Evolutionary conservation across 768 basidiomycete genomes (phyloP).

Genomic region (Mrakia blollopis): DNA sequence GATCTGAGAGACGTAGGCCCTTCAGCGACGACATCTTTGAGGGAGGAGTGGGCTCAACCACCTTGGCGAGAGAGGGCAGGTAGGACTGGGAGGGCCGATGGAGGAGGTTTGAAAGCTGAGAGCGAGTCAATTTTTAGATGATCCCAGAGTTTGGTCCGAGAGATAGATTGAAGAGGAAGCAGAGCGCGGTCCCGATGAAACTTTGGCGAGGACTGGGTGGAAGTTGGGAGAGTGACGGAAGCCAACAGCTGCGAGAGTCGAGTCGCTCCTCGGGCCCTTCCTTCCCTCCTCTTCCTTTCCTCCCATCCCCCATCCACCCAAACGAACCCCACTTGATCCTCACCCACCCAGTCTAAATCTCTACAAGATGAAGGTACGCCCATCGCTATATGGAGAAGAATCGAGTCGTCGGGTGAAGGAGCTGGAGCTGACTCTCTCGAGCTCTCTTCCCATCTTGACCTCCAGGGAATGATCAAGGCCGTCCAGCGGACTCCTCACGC

Average conservation of each 20-base stretch:
- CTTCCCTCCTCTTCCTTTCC: neutral
- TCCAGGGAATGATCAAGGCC: slow-evolving; percentile 21
- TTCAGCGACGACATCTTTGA: too few relatives aligned
- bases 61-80: neutral
- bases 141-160: too few relatives aligned
- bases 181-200: too few relatives aligned
- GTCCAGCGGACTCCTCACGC: slow-evolving; percentile 75
- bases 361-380: neutral
- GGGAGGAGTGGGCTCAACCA: neutral
- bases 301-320: neutral
- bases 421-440: neutral
- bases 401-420: neutral
- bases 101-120: too few relatives aligned
- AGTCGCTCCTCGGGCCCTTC: neutral
- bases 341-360: neutral
- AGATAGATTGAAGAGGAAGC: too few relatives aligned
- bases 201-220: neutral
- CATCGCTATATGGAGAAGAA: neutral
- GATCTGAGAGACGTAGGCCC: neutral
- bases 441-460: neutral
- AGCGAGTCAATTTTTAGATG: too few relatives aligned
- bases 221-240: neutral
- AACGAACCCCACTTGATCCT: neutral
- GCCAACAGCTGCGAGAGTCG: neutral
- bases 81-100: neutral